phyloP scores from a whole-genome alignment of 495 filamentous ascomycete species.

The Apodospora peruviana region DNA sequence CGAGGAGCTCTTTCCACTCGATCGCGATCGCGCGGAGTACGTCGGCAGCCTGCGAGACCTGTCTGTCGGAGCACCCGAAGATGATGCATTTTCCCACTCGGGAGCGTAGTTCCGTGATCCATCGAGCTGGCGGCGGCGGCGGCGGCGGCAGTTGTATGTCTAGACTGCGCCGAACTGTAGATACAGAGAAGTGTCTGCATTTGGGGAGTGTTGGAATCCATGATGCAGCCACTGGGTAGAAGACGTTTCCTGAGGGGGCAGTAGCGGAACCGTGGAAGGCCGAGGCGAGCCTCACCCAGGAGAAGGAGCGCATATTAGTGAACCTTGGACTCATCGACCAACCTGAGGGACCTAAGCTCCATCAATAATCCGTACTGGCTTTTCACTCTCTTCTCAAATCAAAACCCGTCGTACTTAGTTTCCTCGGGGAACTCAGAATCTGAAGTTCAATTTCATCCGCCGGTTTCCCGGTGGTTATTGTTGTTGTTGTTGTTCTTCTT shows the following conservation, averaged over 20 bases:
- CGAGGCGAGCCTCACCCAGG: too few relatives aligned
- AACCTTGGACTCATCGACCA: too few relatives aligned
- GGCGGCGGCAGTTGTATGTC: not conserved
- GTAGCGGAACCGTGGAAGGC: not conserved
- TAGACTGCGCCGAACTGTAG: not conserved
- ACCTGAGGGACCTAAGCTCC: not conserved
- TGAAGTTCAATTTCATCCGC: too few relatives aligned
- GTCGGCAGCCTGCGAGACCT: constrained; percentile 54
- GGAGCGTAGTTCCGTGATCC: constrained; percentile 68
- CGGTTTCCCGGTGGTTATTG: too few relatives aligned
- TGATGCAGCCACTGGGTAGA: not conserved
- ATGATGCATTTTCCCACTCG: constrained; percentile 79
- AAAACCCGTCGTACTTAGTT: too few relatives aligned
- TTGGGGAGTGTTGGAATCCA: not conserved
- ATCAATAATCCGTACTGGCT: not conserved
- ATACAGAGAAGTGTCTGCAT: not conserved
- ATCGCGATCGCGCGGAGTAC: constrained; percentile 57
- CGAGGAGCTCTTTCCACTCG: constrained; percentile 76
- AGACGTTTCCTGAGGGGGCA: too few relatives aligned
- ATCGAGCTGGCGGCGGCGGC: constrained; percentile 44
- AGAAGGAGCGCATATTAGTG: too few relatives aligned
- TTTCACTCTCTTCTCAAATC: not conserved
- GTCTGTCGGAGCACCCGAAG: constrained; percentile 61
- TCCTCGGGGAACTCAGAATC: too few relatives aligned
- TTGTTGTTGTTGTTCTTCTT: too few relatives aligned